Evolutionary conservation across 2,329 filamentous ascomycete species (phyloP).

Genomic region (Aspergillus sp.): DNA sequence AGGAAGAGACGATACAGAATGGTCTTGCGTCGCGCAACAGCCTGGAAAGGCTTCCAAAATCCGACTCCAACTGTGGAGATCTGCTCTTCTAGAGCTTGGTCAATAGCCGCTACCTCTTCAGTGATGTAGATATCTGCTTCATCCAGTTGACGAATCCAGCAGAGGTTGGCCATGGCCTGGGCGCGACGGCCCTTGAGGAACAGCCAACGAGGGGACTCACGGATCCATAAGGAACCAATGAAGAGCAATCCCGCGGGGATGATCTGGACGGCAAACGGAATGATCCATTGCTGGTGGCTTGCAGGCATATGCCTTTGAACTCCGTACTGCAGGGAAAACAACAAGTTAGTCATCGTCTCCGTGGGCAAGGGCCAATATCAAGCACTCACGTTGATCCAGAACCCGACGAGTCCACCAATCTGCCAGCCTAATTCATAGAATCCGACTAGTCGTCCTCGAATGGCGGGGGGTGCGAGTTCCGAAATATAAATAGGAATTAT

Average conservation of each 20-base stretch:
- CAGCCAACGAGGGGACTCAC: constrained; percentile 68
- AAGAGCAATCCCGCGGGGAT: constrained; percentile 47
- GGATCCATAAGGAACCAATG: constrained; percentile 60
- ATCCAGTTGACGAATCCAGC: constrained; percentile 45
- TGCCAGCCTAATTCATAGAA: constrained; percentile 59
- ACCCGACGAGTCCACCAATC: constrained; percentile 51
- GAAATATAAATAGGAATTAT: constrained; percentile 62
- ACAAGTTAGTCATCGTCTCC: background rate
- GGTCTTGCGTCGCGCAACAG: constrained; percentile 52
- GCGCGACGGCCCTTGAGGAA: constrained; percentile 69
- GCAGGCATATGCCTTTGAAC: constrained; percentile 42
- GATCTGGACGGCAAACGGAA: constrained; percentile 44
- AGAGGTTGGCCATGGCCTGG: constrained; percentile 58
- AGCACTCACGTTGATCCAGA: constrained; percentile 49
- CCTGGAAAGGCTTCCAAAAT: constrained; percentile 71
- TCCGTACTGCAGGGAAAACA: constrained; percentile 47
- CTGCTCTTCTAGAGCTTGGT: constrained; percentile 68
- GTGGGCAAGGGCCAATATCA: constrained; percentile 14
- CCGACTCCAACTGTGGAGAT: constrained; percentile 64
- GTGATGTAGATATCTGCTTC: constrained; percentile 62
- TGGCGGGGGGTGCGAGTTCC: constrained; percentile 58
- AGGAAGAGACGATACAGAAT: constrained; percentile 72
- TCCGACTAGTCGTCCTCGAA: constrained; percentile 59
- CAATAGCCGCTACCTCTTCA: constrained; percentile 71
- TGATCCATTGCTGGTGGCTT: constrained; percentile 41